Evolutionary conservation across 768 basidiomycete genomes (phyloP).

Genomic region (Mrakia hoshinonis): DNA sequence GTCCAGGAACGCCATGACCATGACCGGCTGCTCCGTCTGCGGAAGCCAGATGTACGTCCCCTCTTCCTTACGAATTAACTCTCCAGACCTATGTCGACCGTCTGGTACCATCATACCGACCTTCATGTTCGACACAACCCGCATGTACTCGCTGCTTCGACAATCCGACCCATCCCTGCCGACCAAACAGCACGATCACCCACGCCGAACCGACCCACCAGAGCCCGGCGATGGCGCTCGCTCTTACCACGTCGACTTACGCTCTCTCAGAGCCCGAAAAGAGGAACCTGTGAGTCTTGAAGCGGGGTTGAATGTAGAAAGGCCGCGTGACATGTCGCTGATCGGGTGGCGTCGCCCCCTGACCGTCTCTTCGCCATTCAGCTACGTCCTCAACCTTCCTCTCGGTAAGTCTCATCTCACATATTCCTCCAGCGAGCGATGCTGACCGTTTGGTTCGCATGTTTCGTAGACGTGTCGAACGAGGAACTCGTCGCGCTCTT

Average conservation of each 20-base stretch:
- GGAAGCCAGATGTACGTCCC: constrained; percentile 11
- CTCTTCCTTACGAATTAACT: background rate
- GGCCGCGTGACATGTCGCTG: no score
- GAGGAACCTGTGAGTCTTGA: constrained; percentile 22
- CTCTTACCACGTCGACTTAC: background rate
- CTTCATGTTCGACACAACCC: background rate
- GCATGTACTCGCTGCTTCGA: background rate
- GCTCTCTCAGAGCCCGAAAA: constrained; percentile 5
- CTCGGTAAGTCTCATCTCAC: constrained; percentile 1
- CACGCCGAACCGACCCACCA: constrained; percentile 2
- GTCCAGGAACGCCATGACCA: background rate
- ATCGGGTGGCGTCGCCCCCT: background rate
- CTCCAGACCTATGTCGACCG: background rate
- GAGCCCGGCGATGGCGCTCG: background rate
- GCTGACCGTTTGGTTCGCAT: background rate
- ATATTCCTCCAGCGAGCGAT: no score
- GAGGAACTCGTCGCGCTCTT: constrained; percentile 26
- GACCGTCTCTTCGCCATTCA: background rate
- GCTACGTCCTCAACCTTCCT: constrained; percentile 28
- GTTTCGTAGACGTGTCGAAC: constrained; percentile 19
- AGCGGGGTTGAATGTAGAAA: background rate
- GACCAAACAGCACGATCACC: constrained; percentile 10
- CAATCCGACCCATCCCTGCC: background rate
- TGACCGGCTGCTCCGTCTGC: constrained; percentile 3
- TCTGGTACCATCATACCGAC: no score